A percentile compares a stretch with the other conserved stretches of the same genome.
Evolutionary conservation across 306 rosid genomes (phyloP).

Genomic region (Prosopis cineraria): DNA sequence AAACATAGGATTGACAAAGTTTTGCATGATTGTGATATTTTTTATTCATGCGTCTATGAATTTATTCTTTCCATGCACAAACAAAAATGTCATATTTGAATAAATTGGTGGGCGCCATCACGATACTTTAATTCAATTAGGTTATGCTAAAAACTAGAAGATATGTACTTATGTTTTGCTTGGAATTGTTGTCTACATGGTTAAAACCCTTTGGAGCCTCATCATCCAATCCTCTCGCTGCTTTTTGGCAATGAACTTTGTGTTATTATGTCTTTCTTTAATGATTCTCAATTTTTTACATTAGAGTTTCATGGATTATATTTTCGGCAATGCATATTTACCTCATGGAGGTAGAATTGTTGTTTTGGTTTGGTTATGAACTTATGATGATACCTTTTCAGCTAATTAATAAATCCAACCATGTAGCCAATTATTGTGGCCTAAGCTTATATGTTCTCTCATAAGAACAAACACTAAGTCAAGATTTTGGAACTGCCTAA

Average conservation of each 20-base stretch:
- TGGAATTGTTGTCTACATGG: neutral
- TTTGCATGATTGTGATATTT: neutral
- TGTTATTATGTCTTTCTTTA: slow-evolving; percentile 10
- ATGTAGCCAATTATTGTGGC: slow-evolving; percentile 1
- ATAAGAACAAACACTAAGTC: slow-evolving; percentile 18
- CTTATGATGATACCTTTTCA: too few species aligned
- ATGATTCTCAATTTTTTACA: neutral
- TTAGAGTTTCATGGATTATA: neutral
- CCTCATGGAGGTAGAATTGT: too few species aligned
- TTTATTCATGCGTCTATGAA: neutral
- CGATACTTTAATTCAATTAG: slow-evolving; percentile 1
- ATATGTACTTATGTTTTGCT: neutral
- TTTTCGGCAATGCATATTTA: neutral
- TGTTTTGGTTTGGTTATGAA: too few species aligned
- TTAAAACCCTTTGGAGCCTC: neutral
- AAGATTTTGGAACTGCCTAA: slow-evolving; percentile 12
- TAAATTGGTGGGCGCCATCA: neutral
- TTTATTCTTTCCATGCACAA: slow-evolving; percentile 1
- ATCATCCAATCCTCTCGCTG: neutral
- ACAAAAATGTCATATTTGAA: neutral
- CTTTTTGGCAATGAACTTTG: neutral
- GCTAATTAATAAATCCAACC: neutral
- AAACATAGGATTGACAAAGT: too few species aligned
- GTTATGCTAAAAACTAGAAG: neutral
- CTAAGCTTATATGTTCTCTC: slow-evolving; percentile 19